A percentile compares a stretch with the other conserved stretches of the same genome.
These are phyloP conservation scores for Austroboletus olivaceoglutinosus DNA, from an alignment of 1,284 basidiomycete species.

Conservation along the genomic window DNA sequence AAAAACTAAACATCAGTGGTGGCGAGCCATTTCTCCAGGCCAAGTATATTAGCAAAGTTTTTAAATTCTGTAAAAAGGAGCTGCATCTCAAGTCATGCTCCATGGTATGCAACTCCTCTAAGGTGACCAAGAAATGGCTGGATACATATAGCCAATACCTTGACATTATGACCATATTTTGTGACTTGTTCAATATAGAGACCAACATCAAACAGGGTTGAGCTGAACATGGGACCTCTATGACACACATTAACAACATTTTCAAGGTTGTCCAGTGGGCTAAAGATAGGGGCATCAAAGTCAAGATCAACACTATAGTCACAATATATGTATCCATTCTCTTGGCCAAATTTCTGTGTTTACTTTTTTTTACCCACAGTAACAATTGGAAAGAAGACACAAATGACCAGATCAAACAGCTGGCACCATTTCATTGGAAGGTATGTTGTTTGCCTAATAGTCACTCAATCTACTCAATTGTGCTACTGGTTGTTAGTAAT, in stretches of 20 bases:
- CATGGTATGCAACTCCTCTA: constrained; percentile 42
- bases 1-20: constrained; percentile 43
- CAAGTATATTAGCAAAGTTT: constrained; percentile 38
- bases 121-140: constrained; percentile 43
- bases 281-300: constrained; percentile 33
- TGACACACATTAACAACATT: constrained; percentile 31
- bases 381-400: constrained; percentile 38
- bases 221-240: constrained; percentile 30
- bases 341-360: neutral
- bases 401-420: constrained; percentile 27
- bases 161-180: constrained; percentile 44
- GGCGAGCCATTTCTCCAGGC: constrained; percentile 43
- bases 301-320: constrained; percentile 43
- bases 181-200: constrained; percentile 40
- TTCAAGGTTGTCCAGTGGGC: constrained; percentile 40
- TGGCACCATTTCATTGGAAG: constrained; percentile 30
- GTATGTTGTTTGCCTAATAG: neutral
- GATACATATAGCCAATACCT: constrained; percentile 39
- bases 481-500: too few species aligned
- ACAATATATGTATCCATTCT: constrained; percentile 22
- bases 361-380: constrained; percentile 7
- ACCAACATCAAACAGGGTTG: constrained; percentile 38
- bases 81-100: constrained; percentile 39
- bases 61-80: constrained; percentile 42
- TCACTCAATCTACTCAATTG: neutral